Conservation (phyloP, 257 asterid genomes). For the Gentiana macrophylla region DNA sequence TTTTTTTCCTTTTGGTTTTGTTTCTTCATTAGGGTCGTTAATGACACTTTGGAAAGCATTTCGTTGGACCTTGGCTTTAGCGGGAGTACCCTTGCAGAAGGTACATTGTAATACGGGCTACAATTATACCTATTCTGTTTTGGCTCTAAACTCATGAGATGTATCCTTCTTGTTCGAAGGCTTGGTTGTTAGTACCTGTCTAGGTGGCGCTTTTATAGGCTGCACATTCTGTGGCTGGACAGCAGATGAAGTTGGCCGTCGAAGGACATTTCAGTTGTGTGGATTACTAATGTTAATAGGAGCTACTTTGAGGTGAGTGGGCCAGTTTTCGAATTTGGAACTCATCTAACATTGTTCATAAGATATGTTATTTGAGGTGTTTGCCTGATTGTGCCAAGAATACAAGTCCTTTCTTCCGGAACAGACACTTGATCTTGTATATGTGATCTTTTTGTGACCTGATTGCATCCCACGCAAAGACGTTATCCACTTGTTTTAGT, state of each 20-base stretch:
- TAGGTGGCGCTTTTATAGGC: slow-evolving; percentile 86
- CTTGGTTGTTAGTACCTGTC: slow-evolving; percentile 80
- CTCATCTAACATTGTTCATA: too few species aligned
- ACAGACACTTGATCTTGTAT: too few species aligned
- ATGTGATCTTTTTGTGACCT: too few species aligned
- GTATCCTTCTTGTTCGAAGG: slow-evolving; percentile 32
- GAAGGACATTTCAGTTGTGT: slow-evolving; percentile 75
- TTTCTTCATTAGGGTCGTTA: slow-evolving; percentile 58
- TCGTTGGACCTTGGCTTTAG: slow-evolving; percentile 79
- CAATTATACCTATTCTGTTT: not conserved
- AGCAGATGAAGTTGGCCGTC: slow-evolving; percentile 76
- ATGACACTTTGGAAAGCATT: slow-evolving; percentile 85
- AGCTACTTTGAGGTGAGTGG: slow-evolving; percentile 56
- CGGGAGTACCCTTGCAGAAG: slow-evolving; percentile 86
- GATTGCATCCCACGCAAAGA: too few species aligned
- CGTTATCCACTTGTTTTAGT: too few species aligned
- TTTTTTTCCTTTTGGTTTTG: slow-evolving; percentile 13
- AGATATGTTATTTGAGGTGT: too few species aligned
- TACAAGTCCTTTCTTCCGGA: too few species aligned
- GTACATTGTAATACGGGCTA: slow-evolving; percentile 27
- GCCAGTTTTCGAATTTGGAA: too few species aligned
- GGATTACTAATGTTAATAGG: slow-evolving; percentile 90
- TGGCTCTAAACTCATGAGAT: slow-evolving; percentile 11
- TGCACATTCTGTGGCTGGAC: slow-evolving; percentile 80
- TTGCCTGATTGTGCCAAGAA: too few species aligned